A percentile compares a stretch with the other conserved stretches of the same genome.
phyloP scores from a whole-genome alignment of 2,329 filamentous ascomycete species.

The Alternaria tenuissima region DNA sequence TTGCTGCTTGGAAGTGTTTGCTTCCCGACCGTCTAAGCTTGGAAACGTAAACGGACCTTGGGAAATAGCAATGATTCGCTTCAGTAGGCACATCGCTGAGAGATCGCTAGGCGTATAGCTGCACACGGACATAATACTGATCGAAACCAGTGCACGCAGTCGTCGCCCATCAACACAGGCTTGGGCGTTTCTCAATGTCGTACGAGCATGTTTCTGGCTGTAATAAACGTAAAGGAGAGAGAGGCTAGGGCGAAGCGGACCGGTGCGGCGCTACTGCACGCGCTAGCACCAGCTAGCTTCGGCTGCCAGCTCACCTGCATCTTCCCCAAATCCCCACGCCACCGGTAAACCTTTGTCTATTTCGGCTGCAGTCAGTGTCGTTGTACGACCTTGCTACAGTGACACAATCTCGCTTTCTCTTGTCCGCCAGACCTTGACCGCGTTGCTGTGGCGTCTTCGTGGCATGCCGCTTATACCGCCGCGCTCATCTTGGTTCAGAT shows the following conservation, averaged over 20 bases:
- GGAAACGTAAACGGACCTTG: not conserved
- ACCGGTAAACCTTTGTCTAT: not conserved
- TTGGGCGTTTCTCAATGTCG: not conserved
- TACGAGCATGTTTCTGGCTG: not conserved
- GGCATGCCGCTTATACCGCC: not conserved
- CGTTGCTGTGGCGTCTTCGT: not conserved
- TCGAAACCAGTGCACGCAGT: not conserved
- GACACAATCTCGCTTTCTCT: not conserved
- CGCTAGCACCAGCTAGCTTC: too few relatives aligned
- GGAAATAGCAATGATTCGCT: not conserved
- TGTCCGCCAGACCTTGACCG: not conserved
- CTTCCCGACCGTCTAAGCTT: not conserved
- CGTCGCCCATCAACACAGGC: not conserved
- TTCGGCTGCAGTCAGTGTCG: not conserved
- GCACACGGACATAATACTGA: not conserved
- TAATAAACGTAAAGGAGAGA: not conserved
- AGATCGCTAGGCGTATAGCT: not conserved
- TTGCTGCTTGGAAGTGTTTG: not conserved
- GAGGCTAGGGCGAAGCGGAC: not conserved
- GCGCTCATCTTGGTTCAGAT: not conserved
- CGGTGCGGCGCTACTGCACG: slow-evolving; percentile 1
- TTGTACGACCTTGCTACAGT: not conserved
- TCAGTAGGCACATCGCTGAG: not conserved
- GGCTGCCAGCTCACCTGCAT: not conserved
- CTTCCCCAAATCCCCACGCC: not conserved